phyloP scores from a whole-genome alignment of 2,329 filamentous ascomycete species.

The Phialocephala sp. region DNA sequence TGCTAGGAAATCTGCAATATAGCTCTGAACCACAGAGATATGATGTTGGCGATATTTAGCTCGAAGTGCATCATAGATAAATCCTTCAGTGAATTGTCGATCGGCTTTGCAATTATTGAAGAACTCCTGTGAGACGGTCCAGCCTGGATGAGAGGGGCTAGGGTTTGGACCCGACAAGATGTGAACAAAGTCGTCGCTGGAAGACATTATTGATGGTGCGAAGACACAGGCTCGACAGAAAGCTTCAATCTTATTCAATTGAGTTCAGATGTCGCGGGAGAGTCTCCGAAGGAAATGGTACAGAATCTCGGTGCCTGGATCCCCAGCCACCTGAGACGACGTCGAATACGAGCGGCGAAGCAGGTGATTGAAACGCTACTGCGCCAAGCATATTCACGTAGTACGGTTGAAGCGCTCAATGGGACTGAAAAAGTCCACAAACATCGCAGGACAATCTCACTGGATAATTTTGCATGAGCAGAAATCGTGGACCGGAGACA shows the following conservation, averaged over 20 bases:
- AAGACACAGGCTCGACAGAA: not conserved
- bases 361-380: constrained; percentile 11
- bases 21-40: constrained; percentile 28
- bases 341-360: constrained; percentile 26
- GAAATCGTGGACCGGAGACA: not conserved
- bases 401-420: not conserved
- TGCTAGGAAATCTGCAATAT: constrained; percentile 29
- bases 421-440: not conserved
- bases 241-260: not conserved
- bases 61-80: constrained; percentile 32
- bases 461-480: not conserved
- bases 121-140: constrained; percentile 27
- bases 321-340: constrained; percentile 14
- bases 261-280: not conserved
- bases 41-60: constrained; percentile 35
- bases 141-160: not conserved
- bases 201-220: constrained; percentile 19
- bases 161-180: constrained; percentile 23
- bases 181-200: constrained; percentile 35
- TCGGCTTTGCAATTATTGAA: constrained; percentile 33
- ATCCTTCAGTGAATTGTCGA: constrained; percentile 32
- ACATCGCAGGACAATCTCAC: not conserved
- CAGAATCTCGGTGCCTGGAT: constrained; percentile 29
- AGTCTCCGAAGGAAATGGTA: not conserved
- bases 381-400: constrained; percentile 13